Evolutionary conservation across 1,139 yeast genomes (phyloP).

Genomic region (Blastobotrys persicus): DNA sequence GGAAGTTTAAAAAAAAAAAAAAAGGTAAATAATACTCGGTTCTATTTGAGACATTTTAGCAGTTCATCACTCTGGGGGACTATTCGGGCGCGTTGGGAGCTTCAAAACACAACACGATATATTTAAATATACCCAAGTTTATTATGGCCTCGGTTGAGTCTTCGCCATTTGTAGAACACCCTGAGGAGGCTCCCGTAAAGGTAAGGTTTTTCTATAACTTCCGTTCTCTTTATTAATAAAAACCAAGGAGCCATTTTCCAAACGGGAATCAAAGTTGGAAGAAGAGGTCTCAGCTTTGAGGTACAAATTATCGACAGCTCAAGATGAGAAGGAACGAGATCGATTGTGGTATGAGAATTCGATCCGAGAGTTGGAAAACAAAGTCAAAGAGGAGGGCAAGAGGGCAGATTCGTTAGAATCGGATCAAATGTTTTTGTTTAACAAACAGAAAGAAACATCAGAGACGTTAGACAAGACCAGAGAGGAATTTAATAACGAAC

Average conservation of each 20-base stretch:
- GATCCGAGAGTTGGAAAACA: conserved; percentile 34
- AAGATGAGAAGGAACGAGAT: conserved; percentile 36
- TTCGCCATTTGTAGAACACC: conserved; percentile 17
- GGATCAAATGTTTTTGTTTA: conserved; percentile 44
- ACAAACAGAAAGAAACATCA: conserved; percentile 39
- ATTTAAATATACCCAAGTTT: no score
- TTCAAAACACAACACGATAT: not conserved
- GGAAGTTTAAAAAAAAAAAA: no score
- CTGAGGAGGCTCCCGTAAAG: conserved; percentile 6
- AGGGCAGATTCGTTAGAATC: conserved; percentile 38
- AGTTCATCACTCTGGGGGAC: no score
- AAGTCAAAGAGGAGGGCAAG: conserved; percentile 35
- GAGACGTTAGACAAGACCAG: conserved; percentile 35
- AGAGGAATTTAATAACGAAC: conserved; percentile 29
- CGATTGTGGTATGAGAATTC: conserved; percentile 36
- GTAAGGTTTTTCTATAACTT: not conserved
- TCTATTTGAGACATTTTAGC: no score
- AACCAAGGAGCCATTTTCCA: no score
- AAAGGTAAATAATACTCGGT: no score
- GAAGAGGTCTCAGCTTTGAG: conserved; percentile 32
- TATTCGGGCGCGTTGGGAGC: not conserved
- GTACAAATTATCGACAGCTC: conserved; percentile 36
- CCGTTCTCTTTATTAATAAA: no score
- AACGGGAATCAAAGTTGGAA: not conserved
- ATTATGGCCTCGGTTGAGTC: conserved; percentile 1